Evolutionary conservation across 345 rosid species (phyloP).

Genomic region (Salix koriyanagi): DNA sequence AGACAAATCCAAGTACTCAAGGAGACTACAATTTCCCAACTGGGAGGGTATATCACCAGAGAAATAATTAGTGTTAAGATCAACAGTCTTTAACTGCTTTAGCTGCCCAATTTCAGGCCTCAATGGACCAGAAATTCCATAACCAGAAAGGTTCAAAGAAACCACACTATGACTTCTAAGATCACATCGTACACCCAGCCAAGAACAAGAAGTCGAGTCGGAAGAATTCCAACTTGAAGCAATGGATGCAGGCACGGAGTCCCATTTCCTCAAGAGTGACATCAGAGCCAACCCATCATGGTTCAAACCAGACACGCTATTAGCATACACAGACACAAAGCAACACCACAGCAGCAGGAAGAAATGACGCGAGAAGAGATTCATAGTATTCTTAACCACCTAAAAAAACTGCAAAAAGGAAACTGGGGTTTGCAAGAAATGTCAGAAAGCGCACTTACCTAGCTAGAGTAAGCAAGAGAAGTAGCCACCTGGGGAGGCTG

Average conservation of each 20-base stretch:
- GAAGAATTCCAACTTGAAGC: constrained; percentile 55
- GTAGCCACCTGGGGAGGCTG: no score
- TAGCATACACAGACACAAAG: background rate
- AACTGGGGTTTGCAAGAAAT: background rate
- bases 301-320: constrained; percentile 26
- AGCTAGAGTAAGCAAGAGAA: no score
- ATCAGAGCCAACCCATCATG: constrained; percentile 48
- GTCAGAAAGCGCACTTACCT: background rate
- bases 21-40: constrained; percentile 52
- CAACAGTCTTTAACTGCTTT: constrained; percentile 36
- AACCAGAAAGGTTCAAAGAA: constrained; percentile 43
- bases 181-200: constrained; percentile 61
- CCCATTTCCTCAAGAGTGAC: constrained; percentile 48
- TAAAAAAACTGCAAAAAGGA: background rate
- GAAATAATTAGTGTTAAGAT: constrained; percentile 49
- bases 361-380: background rate
- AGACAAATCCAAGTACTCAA: constrained; percentile 52
- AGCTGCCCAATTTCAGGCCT: constrained; percentile 52
- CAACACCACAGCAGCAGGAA: background rate
- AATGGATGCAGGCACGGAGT: constrained; percentile 35
- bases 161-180: constrained; percentile 20
- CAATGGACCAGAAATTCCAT: constrained; percentile 50
- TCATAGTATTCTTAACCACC: background rate
- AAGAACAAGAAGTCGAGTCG: constrained; percentile 48
- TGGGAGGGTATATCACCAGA: constrained; percentile 44